Evolutionary conservation across 2,329 filamentous ascomycete genomes (phyloP).

Genomic region (Ambrosiella beaveri): DNA sequence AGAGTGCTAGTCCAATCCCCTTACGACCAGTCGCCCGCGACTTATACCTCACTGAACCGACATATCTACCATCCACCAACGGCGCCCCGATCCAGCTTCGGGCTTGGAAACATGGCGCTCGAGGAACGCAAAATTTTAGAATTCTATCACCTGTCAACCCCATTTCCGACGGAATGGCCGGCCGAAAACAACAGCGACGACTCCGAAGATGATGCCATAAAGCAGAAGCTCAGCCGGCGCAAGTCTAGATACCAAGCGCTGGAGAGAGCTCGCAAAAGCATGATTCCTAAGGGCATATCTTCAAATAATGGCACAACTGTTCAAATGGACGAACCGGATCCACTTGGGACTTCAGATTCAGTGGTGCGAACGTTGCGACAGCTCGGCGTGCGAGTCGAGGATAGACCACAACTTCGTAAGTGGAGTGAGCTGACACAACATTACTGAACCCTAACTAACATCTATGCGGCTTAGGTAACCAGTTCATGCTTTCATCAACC

Average conservation of each 20-base stretch:
- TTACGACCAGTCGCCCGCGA: too few relatives aligned
- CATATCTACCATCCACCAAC: background rate
- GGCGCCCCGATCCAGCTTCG: background rate
- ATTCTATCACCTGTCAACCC: constrained; percentile 69
- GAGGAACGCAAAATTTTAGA: constrained; percentile 63
- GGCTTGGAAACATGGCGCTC: constrained; percentile 24
- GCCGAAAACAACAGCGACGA: constrained; percentile 55
- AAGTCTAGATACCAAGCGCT: constrained; percentile 75
- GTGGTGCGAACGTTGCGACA: constrained; percentile 66
- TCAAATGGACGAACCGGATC: constrained; percentile 83
- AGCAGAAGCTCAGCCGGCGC: constrained; percentile 35
- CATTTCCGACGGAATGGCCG: constrained; percentile 75
- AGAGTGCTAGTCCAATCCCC: too few relatives aligned
- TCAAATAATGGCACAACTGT: constrained; percentile 45
- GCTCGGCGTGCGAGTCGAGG: constrained; percentile 64
- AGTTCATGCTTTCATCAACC: constrained; percentile 87
- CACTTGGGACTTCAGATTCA: constrained; percentile 72
- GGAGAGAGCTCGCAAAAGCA: constrained; percentile 51
- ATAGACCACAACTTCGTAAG: constrained; percentile 61
- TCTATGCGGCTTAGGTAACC: constrained; percentile 43
- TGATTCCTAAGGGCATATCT: constrained; percentile 29
- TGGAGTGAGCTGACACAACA: constrained; percentile 15
- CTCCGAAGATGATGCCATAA: constrained; percentile 39
- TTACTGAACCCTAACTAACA: constrained; percentile 13
- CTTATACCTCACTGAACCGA: background rate